Evolutionary conservation across 225 moss, liverwort and hornwort genomes (phyloP), one percentile per base, ranked within the genome.

Genomic region (Physcomitrium patens): DNA sequence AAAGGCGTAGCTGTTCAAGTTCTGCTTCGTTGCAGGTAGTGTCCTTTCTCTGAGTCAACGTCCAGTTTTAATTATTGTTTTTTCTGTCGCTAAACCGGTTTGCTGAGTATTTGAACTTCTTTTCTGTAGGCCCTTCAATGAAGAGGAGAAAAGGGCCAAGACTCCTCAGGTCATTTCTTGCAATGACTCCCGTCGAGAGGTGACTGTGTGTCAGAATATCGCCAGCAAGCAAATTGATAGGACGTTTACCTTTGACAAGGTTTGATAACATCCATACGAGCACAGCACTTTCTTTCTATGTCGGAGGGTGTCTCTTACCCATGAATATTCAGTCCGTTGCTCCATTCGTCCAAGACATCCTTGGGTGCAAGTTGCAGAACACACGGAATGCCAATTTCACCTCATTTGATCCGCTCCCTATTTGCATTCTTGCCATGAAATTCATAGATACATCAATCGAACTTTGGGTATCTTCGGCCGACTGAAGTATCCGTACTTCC

Each of bases 181-280:
- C 80, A 84, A 92, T 78, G 96, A 97, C 58, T 78, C 92, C 58
- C 91, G 94, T n/a, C 88, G 94, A 65, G 96, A 97, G 76, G 96
- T 97, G 16, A 97, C 92, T 0, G 85, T 91, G 3, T 82, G 85
- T 41, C 94, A 97, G 68, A 92, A 91, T 75, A 67, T 91, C 56
- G 92, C 94, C 24, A 88, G 87, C 62, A 94, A 97, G 73, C 92
- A 91, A 80, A 91, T 97, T 53, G 94, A 97, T 71, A 79, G 92
- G 31, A 94, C 91, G 0, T 88, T 90, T 31, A 85, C 86, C 5
- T 94, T 94, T 61, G 93, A 92, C 20, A 81, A 87, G 86, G 80
- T 84, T 31, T 49, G 67, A 60, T 55, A 19, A 1, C 12, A 2
- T 37, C 5, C 31, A 0, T 4, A 1, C 50, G 7, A 57, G 12